Conservation (phyloP, 1,284 basidiomycete species). For the Trichosporon sp. region DNA sequence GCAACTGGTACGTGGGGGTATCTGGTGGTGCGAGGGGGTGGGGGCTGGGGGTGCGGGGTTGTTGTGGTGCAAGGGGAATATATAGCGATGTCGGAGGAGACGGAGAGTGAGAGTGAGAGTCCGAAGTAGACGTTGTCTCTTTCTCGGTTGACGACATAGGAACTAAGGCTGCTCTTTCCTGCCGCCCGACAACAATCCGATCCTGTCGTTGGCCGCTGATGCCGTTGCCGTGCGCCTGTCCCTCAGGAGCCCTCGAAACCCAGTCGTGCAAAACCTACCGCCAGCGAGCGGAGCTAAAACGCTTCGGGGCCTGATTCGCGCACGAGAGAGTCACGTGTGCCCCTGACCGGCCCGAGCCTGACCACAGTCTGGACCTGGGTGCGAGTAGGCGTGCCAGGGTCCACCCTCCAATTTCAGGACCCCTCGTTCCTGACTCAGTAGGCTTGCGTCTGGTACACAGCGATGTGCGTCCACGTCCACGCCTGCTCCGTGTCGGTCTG, state of each 20-base stretch:
- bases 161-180: background rate
- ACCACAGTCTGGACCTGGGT: background rate
- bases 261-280: slow-evolving; percentile 4
- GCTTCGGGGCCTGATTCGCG: slow-evolving; percentile 7
- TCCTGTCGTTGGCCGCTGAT: background rate
- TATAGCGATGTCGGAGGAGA: background rate
- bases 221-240: slow-evolving; percentile 4
- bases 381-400: background rate
- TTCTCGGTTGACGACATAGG: slow-evolving; percentile 9
- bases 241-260: background rate
- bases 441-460: background rate
- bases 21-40: background rate
- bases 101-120: background rate
- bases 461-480: background rate
- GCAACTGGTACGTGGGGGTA: background rate
- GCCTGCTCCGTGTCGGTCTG: background rate
- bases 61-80: background rate
- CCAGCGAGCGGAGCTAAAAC: background rate
- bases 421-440: background rate
- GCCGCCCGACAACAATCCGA: slow-evolving; percentile 19
- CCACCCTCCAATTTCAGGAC: background rate
- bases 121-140: slow-evolving; percentile 2
- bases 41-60: background rate
- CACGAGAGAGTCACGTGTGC: slow-evolving; percentile 9
- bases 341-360: background rate